Evolutionary conservation across 768 basidiomycete species (phyloP).

Genomic region (Mycena olivaceomarginata): DNA sequence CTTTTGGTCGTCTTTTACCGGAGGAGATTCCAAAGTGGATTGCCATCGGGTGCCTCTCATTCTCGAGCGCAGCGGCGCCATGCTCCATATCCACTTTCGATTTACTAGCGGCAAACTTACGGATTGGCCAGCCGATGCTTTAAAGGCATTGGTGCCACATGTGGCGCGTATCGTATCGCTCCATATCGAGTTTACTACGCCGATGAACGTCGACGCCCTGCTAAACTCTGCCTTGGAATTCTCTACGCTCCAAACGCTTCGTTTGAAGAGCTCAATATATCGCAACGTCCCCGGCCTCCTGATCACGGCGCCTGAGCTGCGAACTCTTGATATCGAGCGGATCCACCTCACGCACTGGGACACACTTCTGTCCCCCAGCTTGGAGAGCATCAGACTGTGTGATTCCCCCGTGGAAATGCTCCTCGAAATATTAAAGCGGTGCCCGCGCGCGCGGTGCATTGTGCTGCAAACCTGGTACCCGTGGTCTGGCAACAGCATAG

Average conservation of each 20-base stretch:
- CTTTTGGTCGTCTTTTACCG: conserved; percentile 22
- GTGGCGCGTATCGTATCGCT: conserved; percentile 20
- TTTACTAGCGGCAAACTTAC: neutral
- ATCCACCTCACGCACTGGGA: neutral
- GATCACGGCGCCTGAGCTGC: conserved; percentile 16
- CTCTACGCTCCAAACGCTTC: conserved; percentile 4
- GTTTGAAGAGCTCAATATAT: neutral
- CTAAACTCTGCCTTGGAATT: conserved; percentile 14
- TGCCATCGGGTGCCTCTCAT: conserved; percentile 9
- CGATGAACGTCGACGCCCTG: neutral
- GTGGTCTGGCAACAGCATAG: neutral
- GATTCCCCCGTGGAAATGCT: neutral
- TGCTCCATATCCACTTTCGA: conserved; percentile 10
- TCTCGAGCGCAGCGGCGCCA: conserved; percentile 9
- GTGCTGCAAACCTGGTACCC: neutral
- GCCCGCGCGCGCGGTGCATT: conserved; percentile 12
- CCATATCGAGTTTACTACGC: neutral
- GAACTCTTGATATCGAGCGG: conserved; percentile 2
- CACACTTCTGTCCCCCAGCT: neutral
- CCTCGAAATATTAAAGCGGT: conserved; percentile 1
- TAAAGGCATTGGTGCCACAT: neutral
- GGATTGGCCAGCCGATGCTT: neutral
- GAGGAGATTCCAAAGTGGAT: neutral
- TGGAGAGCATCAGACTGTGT: conserved; percentile 1
- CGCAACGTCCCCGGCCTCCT: neutral